A percentile compares a stretch with the other conserved stretches of the same genome.
Evolutionary conservation across 306 rosid species (phyloP).

Genomic region (Canavalia gladiata): DNA sequence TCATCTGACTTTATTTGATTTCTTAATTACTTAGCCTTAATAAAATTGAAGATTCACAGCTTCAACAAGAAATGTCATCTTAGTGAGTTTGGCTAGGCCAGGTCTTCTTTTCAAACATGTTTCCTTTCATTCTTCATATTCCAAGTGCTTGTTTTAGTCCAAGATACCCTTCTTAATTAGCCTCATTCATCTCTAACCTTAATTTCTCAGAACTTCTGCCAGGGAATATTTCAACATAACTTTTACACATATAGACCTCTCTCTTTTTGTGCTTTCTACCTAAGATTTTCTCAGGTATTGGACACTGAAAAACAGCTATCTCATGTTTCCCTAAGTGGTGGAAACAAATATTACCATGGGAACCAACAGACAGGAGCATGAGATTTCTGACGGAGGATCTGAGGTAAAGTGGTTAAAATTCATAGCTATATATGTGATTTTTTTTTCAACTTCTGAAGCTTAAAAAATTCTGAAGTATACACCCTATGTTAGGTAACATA

Average conservation of each 20-base stretch:
- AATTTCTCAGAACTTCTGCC: slow-evolving; percentile 14
- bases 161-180: background rate
- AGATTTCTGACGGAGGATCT: slow-evolving; percentile 58
- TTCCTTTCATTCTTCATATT: slow-evolving; percentile 18
- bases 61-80: slow-evolving; percentile 35
- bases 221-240: background rate
- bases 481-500: slow-evolving; percentile 43
- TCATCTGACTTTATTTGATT: slow-evolving; percentile 47
- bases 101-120: slow-evolving; percentile 44
- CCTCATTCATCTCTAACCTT: background rate
- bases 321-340: slow-evolving; percentile 48
- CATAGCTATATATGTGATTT: background rate
- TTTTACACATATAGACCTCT: slow-evolving; percentile 4
- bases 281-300: slow-evolving; percentile 26
- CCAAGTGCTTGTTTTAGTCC: background rate
- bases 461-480: slow-evolving; percentile 22
- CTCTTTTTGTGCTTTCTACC: slow-evolving; percentile 8
- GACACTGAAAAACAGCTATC: slow-evolving; percentile 23
- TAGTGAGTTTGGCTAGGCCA: slow-evolving; percentile 43
- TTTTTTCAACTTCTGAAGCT: slow-evolving; percentile 13
- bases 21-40: slow-evolving; percentile 35
- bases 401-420: slow-evolving; percentile 59
- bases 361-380: slow-evolving; percentile 66
- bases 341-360: slow-evolving; percentile 59
- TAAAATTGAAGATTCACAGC: slow-evolving; percentile 44